Percentiles rank a stretch among this genome's conserved stretches.
These are phyloP conservation scores for Hemileccinum rubropunctum DNA, from an alignment of 768 basidiomycete species.

Conservation along the genomic window DNA sequence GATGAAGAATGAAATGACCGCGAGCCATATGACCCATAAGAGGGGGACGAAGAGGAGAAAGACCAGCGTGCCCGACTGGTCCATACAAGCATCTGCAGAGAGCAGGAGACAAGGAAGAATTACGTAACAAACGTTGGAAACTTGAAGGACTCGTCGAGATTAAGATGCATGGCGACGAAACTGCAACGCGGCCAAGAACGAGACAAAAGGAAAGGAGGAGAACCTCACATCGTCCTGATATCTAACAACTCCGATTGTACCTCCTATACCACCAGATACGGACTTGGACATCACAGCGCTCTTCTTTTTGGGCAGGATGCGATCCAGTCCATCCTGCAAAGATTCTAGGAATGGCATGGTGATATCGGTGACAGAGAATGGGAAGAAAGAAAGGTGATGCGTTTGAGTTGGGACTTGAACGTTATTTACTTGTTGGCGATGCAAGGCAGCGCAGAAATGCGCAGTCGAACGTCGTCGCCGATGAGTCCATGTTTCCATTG, in stretches of 20 bases:
- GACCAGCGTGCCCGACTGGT: conserved; percentile 48
- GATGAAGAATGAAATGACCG: conserved; percentile 44
- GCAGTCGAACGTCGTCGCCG: conserved; percentile 5
- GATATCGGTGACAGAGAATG: background rate
- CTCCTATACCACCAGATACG: conserved; percentile 55
- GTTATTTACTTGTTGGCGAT: conserved; percentile 13
- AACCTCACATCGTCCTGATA: conserved; percentile 73
- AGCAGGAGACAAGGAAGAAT: conserved; percentile 22
- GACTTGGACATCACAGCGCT: conserved; percentile 29
- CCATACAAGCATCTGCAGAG: conserved; percentile 33
- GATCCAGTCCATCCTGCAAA: conserved; percentile 30
- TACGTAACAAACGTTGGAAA: conserved; percentile 32
- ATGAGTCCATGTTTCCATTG: background rate
- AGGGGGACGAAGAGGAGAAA: conserved; percentile 67
- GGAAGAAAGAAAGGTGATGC: background rate
- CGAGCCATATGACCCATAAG: conserved; percentile 64
- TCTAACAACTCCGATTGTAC: conserved; percentile 54
- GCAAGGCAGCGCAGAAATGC: too few relatives aligned
- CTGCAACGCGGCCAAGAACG: conserved; percentile 14
- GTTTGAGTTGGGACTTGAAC: background rate
- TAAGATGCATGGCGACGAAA: conserved; percentile 16
- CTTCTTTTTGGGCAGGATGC: conserved; percentile 26
- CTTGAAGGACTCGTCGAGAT: conserved; percentile 20
- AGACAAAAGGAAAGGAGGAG: background rate
- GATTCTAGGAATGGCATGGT: conserved; percentile 30